A percentile compares a stretch with the other conserved stretches of the same genome.
Evolutionary conservation across 225 moss, liverwort and hornwort genomes (phyloP).

Genomic region (Pleurozium schreberi): DNA sequence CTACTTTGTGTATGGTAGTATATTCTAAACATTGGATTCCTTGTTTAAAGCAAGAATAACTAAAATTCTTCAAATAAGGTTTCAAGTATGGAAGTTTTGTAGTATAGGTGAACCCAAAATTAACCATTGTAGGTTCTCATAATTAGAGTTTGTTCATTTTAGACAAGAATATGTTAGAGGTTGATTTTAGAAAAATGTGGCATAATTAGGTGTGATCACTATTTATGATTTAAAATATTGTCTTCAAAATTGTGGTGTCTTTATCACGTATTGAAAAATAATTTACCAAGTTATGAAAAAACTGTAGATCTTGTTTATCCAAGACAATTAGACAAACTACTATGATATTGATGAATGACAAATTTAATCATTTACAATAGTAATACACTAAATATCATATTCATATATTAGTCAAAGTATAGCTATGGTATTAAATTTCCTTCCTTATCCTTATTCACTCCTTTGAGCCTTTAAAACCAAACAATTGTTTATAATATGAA

Average conservation of each 20-base stretch:
- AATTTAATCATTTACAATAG: neutral
- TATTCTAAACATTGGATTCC: too few species aligned
- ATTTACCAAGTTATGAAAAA: neutral
- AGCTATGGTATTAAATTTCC: neutral
- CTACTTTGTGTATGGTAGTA: too few species aligned
- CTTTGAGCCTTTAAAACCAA: neutral
- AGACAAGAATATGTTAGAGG: neutral
- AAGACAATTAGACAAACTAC: too few species aligned
- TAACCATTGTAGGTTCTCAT: neutral
- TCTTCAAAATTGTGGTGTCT: neutral
- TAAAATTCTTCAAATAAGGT: too few species aligned
- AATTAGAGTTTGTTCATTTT: neutral
- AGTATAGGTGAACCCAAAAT: neutral
- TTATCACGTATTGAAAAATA: neutral
- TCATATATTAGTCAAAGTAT: neutral
- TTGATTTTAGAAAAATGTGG: neutral
- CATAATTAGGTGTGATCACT: neutral
- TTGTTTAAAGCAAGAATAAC: too few species aligned
- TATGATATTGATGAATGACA: too few species aligned
- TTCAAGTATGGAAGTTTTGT: too few species aligned
- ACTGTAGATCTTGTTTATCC: neutral
- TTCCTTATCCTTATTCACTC: neutral
- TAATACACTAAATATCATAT: too few species aligned
- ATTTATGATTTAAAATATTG: neutral
- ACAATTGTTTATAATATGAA: neutral